Evolutionary conservation across 345 rosid genomes (phyloP), one percentile per base, ranked within the genome.

Genomic region (Rhizophora mangle): DNA sequence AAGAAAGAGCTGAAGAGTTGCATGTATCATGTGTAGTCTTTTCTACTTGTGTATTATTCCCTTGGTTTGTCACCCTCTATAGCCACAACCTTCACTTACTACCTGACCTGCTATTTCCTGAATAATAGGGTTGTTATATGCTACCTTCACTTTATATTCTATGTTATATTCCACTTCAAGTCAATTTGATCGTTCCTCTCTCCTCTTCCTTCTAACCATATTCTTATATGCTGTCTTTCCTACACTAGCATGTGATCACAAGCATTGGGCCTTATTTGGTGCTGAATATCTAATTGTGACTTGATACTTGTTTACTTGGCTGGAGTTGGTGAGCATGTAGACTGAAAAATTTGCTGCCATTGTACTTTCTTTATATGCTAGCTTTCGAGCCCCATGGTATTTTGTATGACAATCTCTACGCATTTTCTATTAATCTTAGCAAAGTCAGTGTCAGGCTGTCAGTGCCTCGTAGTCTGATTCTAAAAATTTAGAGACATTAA

Each of bases 401-500:
- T 20, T 11, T 4, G 9, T 5, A 24, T 62, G 55, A 16, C 19
- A 34, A 32, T 16, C 5, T 26, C 58, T 27, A 37, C 10, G 5
- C 34, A 27, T 26, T 1, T 27, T 3, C 47, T 43, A 37, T 8
- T 37, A 37, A 37, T 37, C 15, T 37, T 37, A 1, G 37, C 37
- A 24, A 34, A 6, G 37, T 8, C 4, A 3, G 32, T 3, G 32
- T 6, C 37, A 34, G 9, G 32, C 32, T 34, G 37, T 8, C n/a
- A n/a, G n/a, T n/a, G n/a, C n/a, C n/a, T 8, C 0, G 43, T 37
- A 37, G 9, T 9, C 16, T 13, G 16, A 39, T 63, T 62, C 62
- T 62, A 62, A 68, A 54, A 52, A 62, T 54, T 36, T 15, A 53
- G 74, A 54, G 74, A 63, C 74, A 63, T 26, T 20, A 70, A 34